These are phyloP conservation scores for Mucuna pruriens DNA, from an alignment of 306 rosid genomes.

Conservation along the genomic window DNA sequence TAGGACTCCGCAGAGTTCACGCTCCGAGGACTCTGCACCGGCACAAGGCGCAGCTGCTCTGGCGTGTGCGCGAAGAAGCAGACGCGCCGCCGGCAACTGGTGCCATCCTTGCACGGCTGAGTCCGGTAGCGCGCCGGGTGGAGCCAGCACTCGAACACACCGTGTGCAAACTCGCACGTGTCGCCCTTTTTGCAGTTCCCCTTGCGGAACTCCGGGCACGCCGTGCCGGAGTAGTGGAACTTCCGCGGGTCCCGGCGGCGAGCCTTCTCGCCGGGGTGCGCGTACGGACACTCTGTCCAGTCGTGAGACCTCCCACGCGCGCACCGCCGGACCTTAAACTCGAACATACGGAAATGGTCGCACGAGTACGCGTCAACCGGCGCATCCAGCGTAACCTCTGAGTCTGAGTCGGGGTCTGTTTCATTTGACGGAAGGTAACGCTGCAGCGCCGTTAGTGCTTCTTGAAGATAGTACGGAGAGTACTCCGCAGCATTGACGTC, in stretches of 20 bases:
- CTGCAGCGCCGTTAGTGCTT: conserved; percentile 66
- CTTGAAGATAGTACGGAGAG: conserved; percentile 61
- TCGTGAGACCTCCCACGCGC: conserved; percentile 96
- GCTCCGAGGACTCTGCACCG: conserved; percentile 70
- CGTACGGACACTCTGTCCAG: conserved; percentile 99
- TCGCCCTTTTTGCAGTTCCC: conserved; percentile 87
- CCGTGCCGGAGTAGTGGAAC: conserved; percentile 87
- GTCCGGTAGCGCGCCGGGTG: conserved; percentile 96
- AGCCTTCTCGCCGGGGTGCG: conserved; percentile 99
- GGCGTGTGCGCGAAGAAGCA: conserved; percentile 97
- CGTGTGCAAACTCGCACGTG: conserved; percentile 88
- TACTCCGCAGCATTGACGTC: conserved; percentile 64
- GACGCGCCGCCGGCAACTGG: conserved; percentile 75
- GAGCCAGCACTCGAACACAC: conserved; percentile 98
- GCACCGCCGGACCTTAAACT: conserved; percentile 88
- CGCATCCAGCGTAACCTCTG: conserved; percentile 56
- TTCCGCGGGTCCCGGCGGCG: conserved; percentile 92
- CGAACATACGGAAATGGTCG: conserved; percentile 92
- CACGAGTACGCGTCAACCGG: conserved; percentile 89
- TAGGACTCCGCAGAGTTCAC: conserved; percentile 57
- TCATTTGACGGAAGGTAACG: conserved; percentile 70
- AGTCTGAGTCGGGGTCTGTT: conserved; percentile 59
- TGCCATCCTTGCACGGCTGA: conserved; percentile 96
- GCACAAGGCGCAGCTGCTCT: conserved; percentile 80
- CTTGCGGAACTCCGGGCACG: conserved; percentile 92